phyloP scores from a whole-genome alignment of 1,284 basidiomycete genomes.

The Clitocybe nebularis region DNA sequence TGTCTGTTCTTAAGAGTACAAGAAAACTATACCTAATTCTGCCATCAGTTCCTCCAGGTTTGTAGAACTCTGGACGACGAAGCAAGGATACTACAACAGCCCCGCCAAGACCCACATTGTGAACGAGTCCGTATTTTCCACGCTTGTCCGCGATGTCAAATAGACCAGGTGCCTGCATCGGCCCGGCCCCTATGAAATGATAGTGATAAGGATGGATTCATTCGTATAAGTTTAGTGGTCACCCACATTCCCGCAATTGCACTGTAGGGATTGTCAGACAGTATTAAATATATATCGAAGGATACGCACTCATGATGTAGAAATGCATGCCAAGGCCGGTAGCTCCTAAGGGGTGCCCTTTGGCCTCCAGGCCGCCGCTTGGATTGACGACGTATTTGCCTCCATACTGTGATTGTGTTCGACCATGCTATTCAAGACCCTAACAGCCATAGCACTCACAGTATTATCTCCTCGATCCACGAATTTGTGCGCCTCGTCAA shows the following conservation, averaged over 20 bases:
- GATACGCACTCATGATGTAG: conserved; percentile 70
- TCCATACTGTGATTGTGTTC: conserved; percentile 57
- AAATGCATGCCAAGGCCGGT: conserved; percentile 88
- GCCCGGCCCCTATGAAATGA: conserved; percentile 59
- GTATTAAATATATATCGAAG: conserved; percentile 8
- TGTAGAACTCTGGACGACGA: conserved; percentile 71
- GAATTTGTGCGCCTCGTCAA: conserved; percentile 70
- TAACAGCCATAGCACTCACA: conserved; percentile 43
- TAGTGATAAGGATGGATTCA: conserved; percentile 2
- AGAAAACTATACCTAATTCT: conserved; percentile 47
- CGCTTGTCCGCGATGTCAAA: conserved; percentile 59
- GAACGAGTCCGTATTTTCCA: conserved; percentile 77
- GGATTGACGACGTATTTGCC: conserved; percentile 89
- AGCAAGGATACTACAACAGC: conserved; percentile 74
- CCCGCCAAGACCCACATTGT: conserved; percentile 82
- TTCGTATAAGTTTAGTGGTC: background rate
- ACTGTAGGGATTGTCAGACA: conserved; percentile 36
- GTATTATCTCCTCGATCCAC: conserved; percentile 81
- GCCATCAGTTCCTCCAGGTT: conserved; percentile 59
- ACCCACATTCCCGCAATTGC: conserved; percentile 69
- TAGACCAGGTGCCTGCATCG: conserved; percentile 75
- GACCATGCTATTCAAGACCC: too few species aligned
- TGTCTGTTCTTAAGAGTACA: conserved; percentile 1
- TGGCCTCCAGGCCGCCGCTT: conserved; percentile 82
- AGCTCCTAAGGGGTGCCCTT: conserved; percentile 83